Evolutionary conservation across 1,284 basidiomycete genomes (phyloP).

Genomic region (Lentinus polychrous): DNA sequence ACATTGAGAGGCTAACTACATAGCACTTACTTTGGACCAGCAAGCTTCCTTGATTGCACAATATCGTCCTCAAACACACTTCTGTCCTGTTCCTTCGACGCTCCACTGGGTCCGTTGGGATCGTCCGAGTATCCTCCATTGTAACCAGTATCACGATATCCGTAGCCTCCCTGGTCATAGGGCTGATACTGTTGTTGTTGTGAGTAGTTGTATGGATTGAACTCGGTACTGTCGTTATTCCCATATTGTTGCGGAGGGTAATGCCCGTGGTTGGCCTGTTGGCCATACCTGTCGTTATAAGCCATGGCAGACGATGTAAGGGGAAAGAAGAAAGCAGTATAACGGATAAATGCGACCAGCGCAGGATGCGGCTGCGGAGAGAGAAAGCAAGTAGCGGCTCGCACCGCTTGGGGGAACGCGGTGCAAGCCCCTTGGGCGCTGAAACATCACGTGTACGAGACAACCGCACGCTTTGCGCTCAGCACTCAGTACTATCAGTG

Average conservation of each 20-base stretch:
- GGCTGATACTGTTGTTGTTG: constrained; percentile 31
- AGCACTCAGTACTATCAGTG: neutral
- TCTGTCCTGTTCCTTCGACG: constrained; percentile 16
- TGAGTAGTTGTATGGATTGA: constrained; percentile 41
- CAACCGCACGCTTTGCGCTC: neutral
- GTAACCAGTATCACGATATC: constrained; percentile 33
- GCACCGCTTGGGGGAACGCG: neutral
- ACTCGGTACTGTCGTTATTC: constrained; percentile 21
- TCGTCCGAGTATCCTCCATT: constrained; percentile 32
- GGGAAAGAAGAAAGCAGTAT: constrained; percentile 3
- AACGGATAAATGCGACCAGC: neutral
- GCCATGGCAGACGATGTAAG: constrained; percentile 25
- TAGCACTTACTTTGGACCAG: constrained; percentile 15
- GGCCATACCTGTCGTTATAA: constrained; percentile 38
- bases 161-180: constrained; percentile 30
- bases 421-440: neutral
- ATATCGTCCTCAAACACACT: constrained; percentile 22
- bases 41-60: constrained; percentile 9
- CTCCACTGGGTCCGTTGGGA: constrained; percentile 15
- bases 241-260: constrained; percentile 31
- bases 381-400: neutral
- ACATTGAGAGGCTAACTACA: too few species aligned
- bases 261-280: constrained; percentile 29
- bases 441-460: neutral
- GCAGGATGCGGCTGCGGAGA: neutral